phyloP scores from a whole-genome alignment of 495 filamentous ascomycete genomes.

The Cudoniella acicularis region DNA sequence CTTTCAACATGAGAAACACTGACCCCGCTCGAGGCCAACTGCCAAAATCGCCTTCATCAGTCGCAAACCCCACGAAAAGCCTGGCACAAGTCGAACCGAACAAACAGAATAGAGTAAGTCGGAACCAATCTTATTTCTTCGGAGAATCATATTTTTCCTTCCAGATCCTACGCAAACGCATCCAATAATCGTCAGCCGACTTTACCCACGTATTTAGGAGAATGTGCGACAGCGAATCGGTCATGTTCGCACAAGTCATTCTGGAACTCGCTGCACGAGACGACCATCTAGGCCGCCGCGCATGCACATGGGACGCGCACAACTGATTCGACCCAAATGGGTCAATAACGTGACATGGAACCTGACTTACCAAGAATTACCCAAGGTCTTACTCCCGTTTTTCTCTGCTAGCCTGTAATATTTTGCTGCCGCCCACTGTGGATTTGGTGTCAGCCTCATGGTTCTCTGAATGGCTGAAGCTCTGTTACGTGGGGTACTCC shows the following conservation, averaged over 20 bases:
- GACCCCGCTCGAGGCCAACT: neutral
- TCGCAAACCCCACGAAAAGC: constrained; percentile 2
- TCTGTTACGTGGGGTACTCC: constrained; percentile 12
- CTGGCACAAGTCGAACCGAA: neutral
- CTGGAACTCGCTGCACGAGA: constrained; percentile 23
- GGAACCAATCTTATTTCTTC: constrained; percentile 27
- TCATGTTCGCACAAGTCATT: constrained; percentile 17
- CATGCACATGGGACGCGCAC: constrained; percentile 8
- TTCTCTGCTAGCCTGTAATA: constrained; percentile 92
- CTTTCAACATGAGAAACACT: neutral
- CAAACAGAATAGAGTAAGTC: neutral
- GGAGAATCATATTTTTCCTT: constrained; percentile 81
- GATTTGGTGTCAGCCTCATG: constrained; percentile 20
- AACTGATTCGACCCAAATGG: neutral
- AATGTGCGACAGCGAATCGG: constrained; percentile 21
- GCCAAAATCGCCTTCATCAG: neutral
- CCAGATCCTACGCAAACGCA: constrained; percentile 71
- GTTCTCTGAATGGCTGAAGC: constrained; percentile 17
- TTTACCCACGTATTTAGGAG: constrained; percentile 9
- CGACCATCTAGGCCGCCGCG: constrained; percentile 4
- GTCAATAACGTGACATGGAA: neutral
- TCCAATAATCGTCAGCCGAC: constrained; percentile 14
- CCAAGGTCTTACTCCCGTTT: constrained; percentile 82
- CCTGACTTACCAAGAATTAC: constrained; percentile 87
- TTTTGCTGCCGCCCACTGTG: constrained; percentile 57